Base-by-base conservation (phyloP, 106 monocot species). In the Dioscorea zingiberensis region DNA sequence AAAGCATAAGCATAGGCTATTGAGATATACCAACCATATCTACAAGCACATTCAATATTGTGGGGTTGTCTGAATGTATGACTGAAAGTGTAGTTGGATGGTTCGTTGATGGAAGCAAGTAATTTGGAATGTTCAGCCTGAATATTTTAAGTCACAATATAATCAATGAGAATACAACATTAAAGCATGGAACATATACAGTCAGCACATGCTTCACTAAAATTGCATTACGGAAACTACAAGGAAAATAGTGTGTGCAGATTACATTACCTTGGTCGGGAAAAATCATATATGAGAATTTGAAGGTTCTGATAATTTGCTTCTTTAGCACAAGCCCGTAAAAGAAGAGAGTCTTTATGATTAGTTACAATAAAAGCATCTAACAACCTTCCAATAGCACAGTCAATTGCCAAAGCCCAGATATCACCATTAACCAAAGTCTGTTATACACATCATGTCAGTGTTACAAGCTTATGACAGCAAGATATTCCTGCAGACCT, bases 361-460 rank as follows among this genome's bases (percentile, higher is more conserved):
- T 84, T 75, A n/a, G 85, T 84, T 27, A 89, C 98, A 65, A 98
- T 78, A 80, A 98, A 98, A 68, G 98, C 88, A 89, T 98, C 84
- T 27, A 98, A 71, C 60, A 92, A 25, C 65, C 60, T 89, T 27
- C 98, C 93, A 51, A 98, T 67, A 30, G 98, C 88, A 61, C 30
- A 62, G 44, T 98, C 98, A 77, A 98, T 77, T 24, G 98, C 98
- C 23, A 98, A 6, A 47, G 88, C 86, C 98, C 98, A 98, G 11
- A 56, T 44, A 18, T 89, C 92, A 61, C 80, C 79, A 63, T 71
- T 71, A 46, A 76, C 77, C 75, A 98, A 75, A 48, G 75, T 83
- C 98, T 98, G 84, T 72, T 65, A 27, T 15, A 74, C 4, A 54
- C 70, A 62, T 28, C 9, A 62, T 4, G 14, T 51, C 13, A 51